phyloP scores from a whole-genome alignment of 163 green algal species.

The Trebouxiophyceae sp. region DNA sequence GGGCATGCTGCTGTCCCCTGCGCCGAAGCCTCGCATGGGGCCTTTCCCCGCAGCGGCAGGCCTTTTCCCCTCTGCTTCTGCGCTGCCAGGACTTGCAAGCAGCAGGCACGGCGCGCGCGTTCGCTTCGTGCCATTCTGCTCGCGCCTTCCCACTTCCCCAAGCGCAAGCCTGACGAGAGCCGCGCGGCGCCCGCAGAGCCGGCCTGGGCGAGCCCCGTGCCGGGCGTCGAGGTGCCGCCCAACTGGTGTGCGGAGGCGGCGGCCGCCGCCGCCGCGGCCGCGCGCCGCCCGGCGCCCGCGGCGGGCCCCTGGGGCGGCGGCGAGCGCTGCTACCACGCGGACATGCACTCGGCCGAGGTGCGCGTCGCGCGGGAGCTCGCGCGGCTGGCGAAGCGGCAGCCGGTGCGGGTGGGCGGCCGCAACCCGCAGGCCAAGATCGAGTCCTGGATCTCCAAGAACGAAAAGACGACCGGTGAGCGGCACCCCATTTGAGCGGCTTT shows the following conservation, averaged over 20 bases:
- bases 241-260: too few species aligned
- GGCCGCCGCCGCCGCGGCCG: too few species aligned
- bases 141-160: too few species aligned
- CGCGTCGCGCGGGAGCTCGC: slow-evolving; percentile 2
- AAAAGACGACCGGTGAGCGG: background rate
- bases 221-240: background rate
- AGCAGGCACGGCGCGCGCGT: too few species aligned
- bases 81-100: too few species aligned
- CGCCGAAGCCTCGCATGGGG: too few species aligned
- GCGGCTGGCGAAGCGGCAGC: slow-evolving; percentile 3
- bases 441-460: slow-evolving; percentile 3
- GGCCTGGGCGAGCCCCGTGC: slow-evolving; percentile 4
- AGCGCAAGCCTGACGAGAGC: too few species aligned
- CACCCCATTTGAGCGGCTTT: background rate
- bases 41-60: too few species aligned
- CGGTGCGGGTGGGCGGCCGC: background rate
- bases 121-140: too few species aligned
- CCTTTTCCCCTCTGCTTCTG: too few species aligned
- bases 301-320: background rate
- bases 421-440: background rate
- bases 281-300: too few species aligned
- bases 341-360: slow-evolving; percentile 17
- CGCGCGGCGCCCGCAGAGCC: background rate
- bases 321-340: slow-evolving; percentile 11
- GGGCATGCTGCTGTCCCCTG: too few species aligned